Evolutionary conservation across 75 land plant genomes (phyloP), one percentile per base, ranked within the genome.

Genomic region (Isoetes taiwanensis): DNA sequence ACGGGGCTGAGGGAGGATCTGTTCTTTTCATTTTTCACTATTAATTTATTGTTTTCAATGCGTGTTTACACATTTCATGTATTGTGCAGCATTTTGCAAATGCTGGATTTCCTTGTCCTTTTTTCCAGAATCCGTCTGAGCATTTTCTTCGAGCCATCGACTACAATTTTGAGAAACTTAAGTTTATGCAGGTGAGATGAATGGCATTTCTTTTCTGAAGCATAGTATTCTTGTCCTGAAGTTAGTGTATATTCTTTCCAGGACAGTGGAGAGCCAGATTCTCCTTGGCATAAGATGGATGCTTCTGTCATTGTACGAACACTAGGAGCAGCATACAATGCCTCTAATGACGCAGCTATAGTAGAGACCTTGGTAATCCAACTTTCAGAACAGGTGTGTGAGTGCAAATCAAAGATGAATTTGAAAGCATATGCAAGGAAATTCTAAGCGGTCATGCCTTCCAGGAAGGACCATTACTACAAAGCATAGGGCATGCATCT

Each of bases 41-140:
- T n/a, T n/a, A n/a, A n/a, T n/a, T n/a, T n/a, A n/a, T n/a, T n/a
- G n/a, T n/a, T n/a, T n/a, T n/a, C n/a, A n/a, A n/a, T n/a, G n/a
- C n/a, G n/a, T n/a, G n/a, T n/a, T n/a, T n/a, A n/a, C n/a, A n/a
- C n/a, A n/a, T n/a, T n/a, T n/a, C n/a, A n/a, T n/a, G n/a, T n/a
- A n/a, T n/a, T 26, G 16, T 77, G 76, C 56, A 86, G 91, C 91
- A 79, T 32, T 86, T 83, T 68, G 76, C 87, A 4, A 86, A 80
- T 80, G 82, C 91, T 34, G 91, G 91, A 58, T 83, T 86, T 67
- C 91, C 91, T 30, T 86, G 91, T 55, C 91, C 91, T 12, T 74
- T 76, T 3, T 78, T 86, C 78, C 91, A 86, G 77, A 86, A 82
- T 62, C 91, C 91, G 11, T 74, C 83, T 16, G 91, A 86, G 64